A percentile compares a stretch with the other conserved stretches of the same genome.
These are phyloP conservation scores for Arthrobotrys musiformis DNA, from an alignment of 2,329 filamentous ascomycete genomes.

Conservation along the genomic window DNA sequence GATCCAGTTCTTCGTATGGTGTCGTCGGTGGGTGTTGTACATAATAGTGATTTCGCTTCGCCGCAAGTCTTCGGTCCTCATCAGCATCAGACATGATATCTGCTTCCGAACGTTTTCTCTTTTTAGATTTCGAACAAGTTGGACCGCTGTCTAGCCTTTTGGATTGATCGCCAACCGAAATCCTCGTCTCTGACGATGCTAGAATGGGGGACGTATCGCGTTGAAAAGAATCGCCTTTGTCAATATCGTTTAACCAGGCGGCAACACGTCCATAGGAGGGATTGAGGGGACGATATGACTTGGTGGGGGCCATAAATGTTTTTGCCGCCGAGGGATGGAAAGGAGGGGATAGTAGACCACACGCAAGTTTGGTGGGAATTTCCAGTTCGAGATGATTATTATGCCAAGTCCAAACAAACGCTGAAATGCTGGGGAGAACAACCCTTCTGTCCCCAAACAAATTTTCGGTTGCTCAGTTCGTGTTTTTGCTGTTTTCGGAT, in stretches of 20 bases:
- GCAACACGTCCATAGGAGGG: background rate
- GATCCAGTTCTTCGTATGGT: background rate
- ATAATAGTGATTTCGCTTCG: background rate
- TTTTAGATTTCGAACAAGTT: background rate
- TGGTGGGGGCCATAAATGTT: background rate
- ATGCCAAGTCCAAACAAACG: too few species aligned
- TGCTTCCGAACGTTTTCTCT: conserved; percentile 1
- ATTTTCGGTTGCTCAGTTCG: too few species aligned
- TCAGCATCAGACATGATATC: conserved; percentile 3
- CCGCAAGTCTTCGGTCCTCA: background rate
- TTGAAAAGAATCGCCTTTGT: background rate
- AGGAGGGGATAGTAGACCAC: too few species aligned
- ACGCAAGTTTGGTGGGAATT: too few species aligned
- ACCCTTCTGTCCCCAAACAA: too few species aligned
- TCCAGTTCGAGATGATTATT: too few species aligned
- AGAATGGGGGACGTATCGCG: background rate
- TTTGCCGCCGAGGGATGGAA: too few species aligned
- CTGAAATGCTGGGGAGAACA: too few species aligned
- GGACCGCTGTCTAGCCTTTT: background rate
- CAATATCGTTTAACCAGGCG: background rate
- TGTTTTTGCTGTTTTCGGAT: too few species aligned
- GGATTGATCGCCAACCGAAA: background rate
- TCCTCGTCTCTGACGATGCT: background rate
- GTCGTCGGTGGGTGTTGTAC: background rate
- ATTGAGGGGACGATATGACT: background rate